These are phyloP conservation scores for Aspergillus japonicus DNA, from an alignment of 2,329 filamentous ascomycete genomes.

Conservation along the genomic window DNA sequence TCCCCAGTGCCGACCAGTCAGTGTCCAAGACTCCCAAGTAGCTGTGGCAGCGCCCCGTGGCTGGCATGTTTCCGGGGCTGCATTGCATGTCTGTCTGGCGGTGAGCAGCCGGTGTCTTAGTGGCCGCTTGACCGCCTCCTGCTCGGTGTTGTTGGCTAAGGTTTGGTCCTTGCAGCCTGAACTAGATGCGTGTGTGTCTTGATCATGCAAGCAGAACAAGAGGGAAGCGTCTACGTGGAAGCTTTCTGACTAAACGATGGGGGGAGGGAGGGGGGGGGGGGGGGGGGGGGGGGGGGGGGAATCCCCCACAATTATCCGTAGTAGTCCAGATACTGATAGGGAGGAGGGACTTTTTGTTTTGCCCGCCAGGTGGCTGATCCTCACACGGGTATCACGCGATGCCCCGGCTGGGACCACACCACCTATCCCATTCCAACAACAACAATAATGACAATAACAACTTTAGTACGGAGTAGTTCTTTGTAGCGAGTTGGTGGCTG, in stretches of 20 bases:
- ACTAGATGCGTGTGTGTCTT: conserved; percentile 14
- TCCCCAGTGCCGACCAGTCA: not conserved
- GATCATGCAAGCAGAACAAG: conserved; percentile 4
- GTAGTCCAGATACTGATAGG: not conserved
- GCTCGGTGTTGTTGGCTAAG: conserved; percentile 24
- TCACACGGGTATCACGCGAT: conserved; percentile 4
- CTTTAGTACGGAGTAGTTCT: no score
- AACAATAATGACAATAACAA: not conserved
- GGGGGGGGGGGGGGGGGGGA: no score
- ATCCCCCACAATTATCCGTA: not conserved
- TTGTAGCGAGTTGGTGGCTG: no score
- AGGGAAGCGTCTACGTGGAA: not conserved
- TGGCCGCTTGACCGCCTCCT: conserved; percentile 29
- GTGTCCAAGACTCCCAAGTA: no score
- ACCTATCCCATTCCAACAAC: not conserved
- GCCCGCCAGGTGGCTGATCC: conserved; percentile 5
- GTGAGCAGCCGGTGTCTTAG: conserved; percentile 17
- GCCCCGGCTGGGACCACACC: conserved; percentile 1
- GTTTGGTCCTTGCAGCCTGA: conserved; percentile 27
- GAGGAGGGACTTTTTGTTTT: not conserved
- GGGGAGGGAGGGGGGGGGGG: no score
- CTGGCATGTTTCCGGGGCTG: conserved; percentile 11
- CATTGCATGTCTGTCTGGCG: conserved; percentile 13
- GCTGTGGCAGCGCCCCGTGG: conserved; percentile 9
- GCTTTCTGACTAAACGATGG: not conserved